Evolutionary conservation across 192 early-diverging fungal genomes (phyloP).

Genomic region (Chytriomyces sp.): DNA sequence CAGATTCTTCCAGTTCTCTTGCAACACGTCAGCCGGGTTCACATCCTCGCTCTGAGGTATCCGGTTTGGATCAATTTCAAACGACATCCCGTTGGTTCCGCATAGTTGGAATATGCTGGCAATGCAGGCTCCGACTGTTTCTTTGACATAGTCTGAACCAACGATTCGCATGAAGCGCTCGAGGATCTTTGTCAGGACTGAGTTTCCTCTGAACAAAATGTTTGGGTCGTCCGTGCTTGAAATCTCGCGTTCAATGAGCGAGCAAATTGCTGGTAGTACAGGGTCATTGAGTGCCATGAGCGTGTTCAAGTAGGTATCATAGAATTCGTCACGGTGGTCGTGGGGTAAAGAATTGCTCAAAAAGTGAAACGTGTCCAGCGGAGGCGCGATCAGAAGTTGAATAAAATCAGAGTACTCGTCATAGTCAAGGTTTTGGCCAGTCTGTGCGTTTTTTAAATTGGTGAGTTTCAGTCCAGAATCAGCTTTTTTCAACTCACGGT

Average conservation of each 20-base stretch:
- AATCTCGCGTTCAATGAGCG: constrained; percentile 31
- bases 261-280: constrained; percentile 28
- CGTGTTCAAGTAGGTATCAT: constrained; percentile 45
- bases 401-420: constrained; percentile 35
- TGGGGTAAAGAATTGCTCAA: constrained; percentile 38
- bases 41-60: constrained; percentile 35
- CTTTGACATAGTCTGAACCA: constrained; percentile 51
- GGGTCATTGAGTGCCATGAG: constrained; percentile 43
- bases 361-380: constrained; percentile 43
- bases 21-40: constrained; percentile 34
- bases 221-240: constrained; percentile 52
- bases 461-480: constrained; percentile 6
- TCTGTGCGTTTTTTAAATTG: constrained; percentile 11
- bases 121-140: constrained; percentile 44
- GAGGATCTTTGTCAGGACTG: constrained; percentile 59
- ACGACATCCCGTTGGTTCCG: background rate
- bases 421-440: constrained; percentile 36
- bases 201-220: constrained; percentile 64
- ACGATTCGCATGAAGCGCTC: constrained; percentile 66
- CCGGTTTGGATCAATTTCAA: constrained; percentile 21
- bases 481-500: constrained; percentile 15
- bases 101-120: constrained; percentile 26
- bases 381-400: constrained; percentile 41
- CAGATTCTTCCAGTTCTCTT: constrained; percentile 43
- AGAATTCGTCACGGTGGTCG: constrained; percentile 51